Percentiles rank a stretch among this genome's conserved stretches.
These are phyloP conservation scores for Chalciporus piperatoides DNA, from an alignment of 1,284 basidiomycete genomes.

Conservation along the genomic window DNA sequence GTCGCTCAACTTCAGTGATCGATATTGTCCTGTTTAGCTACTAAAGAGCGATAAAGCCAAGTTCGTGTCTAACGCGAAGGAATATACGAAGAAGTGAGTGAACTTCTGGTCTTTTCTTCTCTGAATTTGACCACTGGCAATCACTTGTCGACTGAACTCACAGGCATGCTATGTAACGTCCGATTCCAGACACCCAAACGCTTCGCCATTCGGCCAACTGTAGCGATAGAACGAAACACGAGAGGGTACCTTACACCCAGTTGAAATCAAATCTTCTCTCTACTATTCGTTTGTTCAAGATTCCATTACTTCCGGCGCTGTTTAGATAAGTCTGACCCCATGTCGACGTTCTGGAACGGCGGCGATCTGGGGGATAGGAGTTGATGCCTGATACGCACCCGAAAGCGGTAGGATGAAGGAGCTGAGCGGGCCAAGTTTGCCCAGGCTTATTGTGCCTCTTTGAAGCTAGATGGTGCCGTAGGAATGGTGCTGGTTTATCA, in stretches of 20 bases:
- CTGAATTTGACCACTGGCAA: slow-evolving; percentile 5
- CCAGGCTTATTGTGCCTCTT: slow-evolving; percentile 6
- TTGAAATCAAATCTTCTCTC: slow-evolving; percentile 8
- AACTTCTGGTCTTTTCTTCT: background rate
- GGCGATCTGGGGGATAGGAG: slow-evolving; percentile 11
- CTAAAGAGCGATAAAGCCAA: slow-evolving; percentile 70
- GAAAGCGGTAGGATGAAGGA: slow-evolving; percentile 25
- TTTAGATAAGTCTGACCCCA: slow-evolving; percentile 9
- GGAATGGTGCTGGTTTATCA: background rate
- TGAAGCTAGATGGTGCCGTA: slow-evolving; percentile 6
- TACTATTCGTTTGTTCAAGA: slow-evolving; percentile 9
- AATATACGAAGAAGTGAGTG: slow-evolving; percentile 75
- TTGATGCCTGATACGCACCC: slow-evolving; percentile 8
- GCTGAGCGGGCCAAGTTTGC: background rate
- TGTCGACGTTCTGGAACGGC: background rate
- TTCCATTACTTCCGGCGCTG: slow-evolving; percentile 8
- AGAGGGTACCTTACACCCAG: background rate
- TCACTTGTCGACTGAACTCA: background rate
- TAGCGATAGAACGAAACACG: slow-evolving; percentile 13
- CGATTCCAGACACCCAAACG: background rate
- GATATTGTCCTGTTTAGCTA: slow-evolving; percentile 39
- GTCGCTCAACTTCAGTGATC: background rate
- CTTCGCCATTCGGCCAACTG: slow-evolving; percentile 2
- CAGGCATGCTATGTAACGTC: slow-evolving; percentile 27
- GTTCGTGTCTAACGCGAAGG: slow-evolving; percentile 71